A percentile compares a stretch with the other conserved stretches of the same genome.
Evolutionary conservation across 2,329 filamentous ascomycete genomes (phyloP).

Genomic region (Aspergillus pseudoviridinutans): DNA sequence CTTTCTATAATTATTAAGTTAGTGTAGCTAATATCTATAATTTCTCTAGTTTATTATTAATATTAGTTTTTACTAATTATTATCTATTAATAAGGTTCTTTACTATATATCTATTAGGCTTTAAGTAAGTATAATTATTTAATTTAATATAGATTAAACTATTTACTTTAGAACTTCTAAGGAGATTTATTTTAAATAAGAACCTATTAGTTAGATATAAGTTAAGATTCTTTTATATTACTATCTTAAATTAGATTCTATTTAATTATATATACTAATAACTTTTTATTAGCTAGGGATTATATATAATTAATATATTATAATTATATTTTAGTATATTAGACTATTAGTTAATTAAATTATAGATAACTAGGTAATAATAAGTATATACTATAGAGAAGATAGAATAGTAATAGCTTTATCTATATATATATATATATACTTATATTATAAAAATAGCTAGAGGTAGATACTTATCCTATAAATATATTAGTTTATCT

Average conservation of each 20-base stretch:
- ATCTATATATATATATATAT: too few species aligned
- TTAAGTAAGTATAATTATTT: neutral
- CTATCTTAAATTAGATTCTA: neutral
- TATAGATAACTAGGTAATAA: too few species aligned
- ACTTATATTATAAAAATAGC: too few species aligned
- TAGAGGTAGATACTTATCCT: too few species aligned
- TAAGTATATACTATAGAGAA: too few species aligned
- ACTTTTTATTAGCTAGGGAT: too few species aligned
- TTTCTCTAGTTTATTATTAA: neutral
- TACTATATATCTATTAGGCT: neutral
- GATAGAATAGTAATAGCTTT: too few species aligned
- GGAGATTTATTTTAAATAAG: neutral
- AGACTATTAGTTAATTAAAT: too few species aligned
- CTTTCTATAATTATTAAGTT: neutral
- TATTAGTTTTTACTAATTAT: neutral
- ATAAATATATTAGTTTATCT: too few species aligned
- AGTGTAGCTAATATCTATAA: neutral
- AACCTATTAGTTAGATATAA: neutral
- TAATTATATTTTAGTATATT: too few species aligned
- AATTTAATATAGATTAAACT: neutral
- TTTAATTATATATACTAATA: neutral
- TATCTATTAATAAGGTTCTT: neutral
- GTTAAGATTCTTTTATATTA: neutral
- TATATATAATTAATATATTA: too few species aligned
- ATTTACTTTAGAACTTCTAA: neutral